Conservation (phyloP, 1,284 basidiomycete species). For the Moesziomyces antarcticus region DNA sequence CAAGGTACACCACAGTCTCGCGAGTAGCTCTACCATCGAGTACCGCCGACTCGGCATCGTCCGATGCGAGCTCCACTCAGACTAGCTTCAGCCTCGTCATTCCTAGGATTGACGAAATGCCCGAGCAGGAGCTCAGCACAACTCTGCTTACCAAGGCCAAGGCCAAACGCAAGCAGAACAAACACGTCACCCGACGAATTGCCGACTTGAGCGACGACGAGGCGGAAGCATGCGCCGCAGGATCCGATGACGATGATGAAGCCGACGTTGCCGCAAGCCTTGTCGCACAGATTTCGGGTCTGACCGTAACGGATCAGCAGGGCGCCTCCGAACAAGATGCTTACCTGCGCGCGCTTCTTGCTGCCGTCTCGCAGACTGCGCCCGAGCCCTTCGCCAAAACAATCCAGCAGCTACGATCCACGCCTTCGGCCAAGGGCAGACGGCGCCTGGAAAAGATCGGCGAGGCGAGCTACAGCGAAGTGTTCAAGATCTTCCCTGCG, state of each 20-base stretch:
- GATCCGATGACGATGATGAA: constrained; percentile 24
- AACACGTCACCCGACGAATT: constrained; percentile 18
- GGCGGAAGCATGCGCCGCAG: background rate
- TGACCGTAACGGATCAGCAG: constrained; percentile 10
- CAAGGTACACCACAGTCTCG: constrained; percentile 14
- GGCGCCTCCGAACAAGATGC: background rate
- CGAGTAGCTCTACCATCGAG: constrained; percentile 24
- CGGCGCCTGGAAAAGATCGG: constrained; percentile 78
- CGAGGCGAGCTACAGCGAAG: constrained; percentile 96
- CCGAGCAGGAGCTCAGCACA: background rate
- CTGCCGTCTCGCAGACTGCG: constrained; percentile 26
- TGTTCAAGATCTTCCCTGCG: constrained; percentile 73
- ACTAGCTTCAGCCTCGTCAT: constrained; percentile 18
- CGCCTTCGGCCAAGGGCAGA: background rate
- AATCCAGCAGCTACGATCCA: constrained; percentile 11
- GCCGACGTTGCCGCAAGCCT: constrained; percentile 22
- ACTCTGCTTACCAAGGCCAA: constrained; percentile 1
- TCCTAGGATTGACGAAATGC: constrained; percentile 13
- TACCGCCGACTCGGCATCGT: constrained; percentile 12
- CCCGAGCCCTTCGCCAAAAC: constrained; percentile 12
- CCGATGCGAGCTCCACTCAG: constrained; percentile 16
- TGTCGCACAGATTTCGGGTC: constrained; percentile 15
- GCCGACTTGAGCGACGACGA: constrained; percentile 27
- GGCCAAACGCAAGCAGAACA: constrained; percentile 21
- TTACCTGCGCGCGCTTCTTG: constrained; percentile 17